phyloP scores from a whole-genome alignment of 2,329 filamentous ascomycete species.

The Trichoderma asperellum region DNA sequence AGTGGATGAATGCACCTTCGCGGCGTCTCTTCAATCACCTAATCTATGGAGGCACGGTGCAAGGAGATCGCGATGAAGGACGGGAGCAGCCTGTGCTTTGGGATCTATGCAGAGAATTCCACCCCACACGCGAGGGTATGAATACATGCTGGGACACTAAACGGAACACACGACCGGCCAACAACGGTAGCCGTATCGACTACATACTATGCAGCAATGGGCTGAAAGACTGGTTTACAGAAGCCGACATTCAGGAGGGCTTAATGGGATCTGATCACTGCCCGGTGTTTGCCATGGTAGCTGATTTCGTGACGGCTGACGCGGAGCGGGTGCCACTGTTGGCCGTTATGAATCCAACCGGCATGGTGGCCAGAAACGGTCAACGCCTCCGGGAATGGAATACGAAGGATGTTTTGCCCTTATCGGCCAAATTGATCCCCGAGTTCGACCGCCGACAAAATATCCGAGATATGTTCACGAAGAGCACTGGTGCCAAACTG shows the following conservation, averaged over 20 bases:
- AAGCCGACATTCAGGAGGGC: constrained; percentile 88
- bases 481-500: constrained; percentile 38
- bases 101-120: constrained; percentile 82
- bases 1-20: constrained; percentile 73
- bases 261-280: constrained; percentile 96
- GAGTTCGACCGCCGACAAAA: constrained; percentile 84
- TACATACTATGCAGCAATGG: constrained; percentile 83
- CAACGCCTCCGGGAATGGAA: constrained; percentile 68
- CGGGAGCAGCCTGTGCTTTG: constrained; percentile 74
- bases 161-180: constrained; percentile 92
- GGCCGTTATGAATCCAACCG: constrained; percentile 78
- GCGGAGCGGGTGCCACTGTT: constrained; percentile 57
- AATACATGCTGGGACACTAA: constrained; percentile 97
- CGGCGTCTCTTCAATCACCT: constrained; percentile 84
- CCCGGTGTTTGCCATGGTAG: constrained; percentile 80
- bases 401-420: constrained; percentile 66
- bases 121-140: constrained; percentile 82
- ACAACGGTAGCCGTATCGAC: constrained; percentile 91
- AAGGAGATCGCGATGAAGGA: constrained; percentile 68
- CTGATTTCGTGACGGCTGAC: constrained; percentile 61
- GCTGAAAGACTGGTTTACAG: constrained; percentile 78
- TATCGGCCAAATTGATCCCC: constrained; percentile 81
- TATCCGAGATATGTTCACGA: constrained; percentile 89
- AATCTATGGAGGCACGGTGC: constrained; percentile 71
- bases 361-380: constrained; percentile 69